A percentile compares a stretch with the other conserved stretches of the same genome.
These are phyloP conservation scores for Penicillium digitatum DNA, from an alignment of 2,329 filamentous ascomycete genomes.

Conservation along the genomic window DNA sequence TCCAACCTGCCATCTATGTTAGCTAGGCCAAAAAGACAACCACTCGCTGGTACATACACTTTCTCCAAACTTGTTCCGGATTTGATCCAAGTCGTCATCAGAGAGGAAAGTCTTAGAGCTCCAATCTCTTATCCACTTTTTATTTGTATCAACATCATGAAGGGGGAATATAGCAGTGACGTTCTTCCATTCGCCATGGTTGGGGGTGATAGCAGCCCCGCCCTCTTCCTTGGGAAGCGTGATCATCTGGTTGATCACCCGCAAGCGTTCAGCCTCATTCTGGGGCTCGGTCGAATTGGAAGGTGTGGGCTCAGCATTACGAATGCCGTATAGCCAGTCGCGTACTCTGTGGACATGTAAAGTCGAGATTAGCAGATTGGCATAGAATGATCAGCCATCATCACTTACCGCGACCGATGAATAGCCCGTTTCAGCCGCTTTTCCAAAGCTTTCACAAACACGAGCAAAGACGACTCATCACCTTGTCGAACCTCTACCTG, in stretches of 20 bases:
- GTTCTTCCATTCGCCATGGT: constrained; percentile 66
- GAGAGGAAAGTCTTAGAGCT: constrained; percentile 50
- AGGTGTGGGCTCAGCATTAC: constrained; percentile 70
- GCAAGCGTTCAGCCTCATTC: constrained; percentile 81
- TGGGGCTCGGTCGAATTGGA: constrained; percentile 71
- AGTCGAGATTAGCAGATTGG: background rate
- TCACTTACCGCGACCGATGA: constrained; percentile 68
- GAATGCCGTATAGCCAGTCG: constrained; percentile 92
- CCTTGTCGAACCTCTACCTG: constrained; percentile 83
- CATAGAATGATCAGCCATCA: background rate
- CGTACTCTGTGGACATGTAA: constrained; percentile 60
- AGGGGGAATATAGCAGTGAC: constrained; percentile 74
- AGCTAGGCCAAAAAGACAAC: background rate
- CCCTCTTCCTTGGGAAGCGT: constrained; percentile 69
- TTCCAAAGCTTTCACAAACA: constrained; percentile 80
- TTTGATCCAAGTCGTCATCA: constrained; percentile 67
- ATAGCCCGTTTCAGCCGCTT: constrained; percentile 74
- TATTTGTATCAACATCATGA: constrained; percentile 74
- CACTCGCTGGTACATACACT: constrained; percentile 25
- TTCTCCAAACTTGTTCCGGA: constrained; percentile 74
- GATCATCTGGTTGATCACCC: constrained; percentile 82
- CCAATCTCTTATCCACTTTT: constrained; percentile 71
- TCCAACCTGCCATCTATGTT: constrained; percentile 56
- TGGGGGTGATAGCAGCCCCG: constrained; percentile 72
- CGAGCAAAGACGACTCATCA: constrained; percentile 67